Evolutionary conservation across 345 rosid genomes (phyloP), one percentile per base, ranked within the genome.

Genomic region (Litchi chinensis): DNA sequence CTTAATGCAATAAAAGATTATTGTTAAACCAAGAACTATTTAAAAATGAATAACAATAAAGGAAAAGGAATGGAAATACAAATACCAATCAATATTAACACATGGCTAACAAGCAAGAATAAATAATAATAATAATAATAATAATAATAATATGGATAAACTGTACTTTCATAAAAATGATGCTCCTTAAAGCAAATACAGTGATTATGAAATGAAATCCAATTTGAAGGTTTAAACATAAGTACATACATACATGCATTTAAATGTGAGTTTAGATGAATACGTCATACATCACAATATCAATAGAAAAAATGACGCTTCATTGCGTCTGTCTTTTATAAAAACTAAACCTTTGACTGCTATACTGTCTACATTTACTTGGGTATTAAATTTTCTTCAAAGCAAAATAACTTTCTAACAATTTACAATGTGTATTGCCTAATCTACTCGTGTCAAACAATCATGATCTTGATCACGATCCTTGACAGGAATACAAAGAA

Each of bases 1-100:
- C 82, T 70, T 26, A 60, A 75, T 66, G 64, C 28, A 73, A 74
- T 41, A 78, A 74, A 81, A 46, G 11, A 16, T 12, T 70, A n/a
- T n/a, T n/a, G n/a, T n/a, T n/a, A n/a, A n/a, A n/a, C n/a, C n/a
- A n/a, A n/a, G 65, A 12, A 60, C 44, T 18, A 52, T n/a, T n/a
- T n/a, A n/a, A n/a, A 67, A 21, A 7, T 48, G 10, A 24, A 32
- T 68, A 74, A 39, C 12, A 68, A 28, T 24, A 70, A 65, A 68
- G 21, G 37, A 69, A 21, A 32, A 72, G 11, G 26, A 68, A 63
- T 10, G 68, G 40, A 62, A 52, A 54, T 70, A 46, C 43, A 69
- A 60, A 8, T n/a, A n/a, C n/a, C n/a, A n/a, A n/a, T n/a, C n/a
- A 13, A 3, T 10, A 48, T 44, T 44, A 5, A 7, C 66, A 28